Evolutionary conservation across 768 basidiomycete species (phyloP).

Genomic region (Astraeus odoratus): DNA sequence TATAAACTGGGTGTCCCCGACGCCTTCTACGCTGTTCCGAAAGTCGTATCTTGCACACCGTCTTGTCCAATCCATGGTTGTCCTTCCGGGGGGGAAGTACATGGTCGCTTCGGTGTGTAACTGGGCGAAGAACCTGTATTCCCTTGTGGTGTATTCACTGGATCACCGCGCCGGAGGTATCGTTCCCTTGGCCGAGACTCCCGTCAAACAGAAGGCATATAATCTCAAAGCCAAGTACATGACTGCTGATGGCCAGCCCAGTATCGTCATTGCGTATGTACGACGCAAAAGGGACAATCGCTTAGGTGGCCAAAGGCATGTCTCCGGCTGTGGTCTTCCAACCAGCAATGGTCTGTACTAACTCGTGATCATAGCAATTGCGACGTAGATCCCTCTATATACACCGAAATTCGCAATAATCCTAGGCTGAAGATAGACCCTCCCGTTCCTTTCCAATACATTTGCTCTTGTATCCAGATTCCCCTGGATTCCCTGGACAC

Average conservation of each 20-base stretch:
- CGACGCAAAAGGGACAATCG: conserved; percentile 29
- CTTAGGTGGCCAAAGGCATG: conserved; percentile 13
- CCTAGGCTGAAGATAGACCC: conserved; percentile 35
- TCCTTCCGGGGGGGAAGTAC: conserved; percentile 64
- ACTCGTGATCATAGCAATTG: conserved; percentile 9
- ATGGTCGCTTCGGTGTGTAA: conserved; percentile 56
- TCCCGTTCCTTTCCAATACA: conserved; percentile 36
- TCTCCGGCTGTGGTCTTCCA: neutral
- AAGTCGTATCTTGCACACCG: conserved; percentile 24
- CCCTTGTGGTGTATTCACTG: conserved; percentile 46
- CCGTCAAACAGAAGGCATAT: conserved; percentile 46
- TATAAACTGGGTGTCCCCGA: conserved; percentile 46
- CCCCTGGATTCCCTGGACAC: conserved; percentile 38
- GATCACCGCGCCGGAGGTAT: conserved; percentile 42
- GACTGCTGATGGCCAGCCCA: conserved; percentile 34
- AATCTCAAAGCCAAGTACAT: conserved; percentile 57
- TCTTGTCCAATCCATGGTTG: conserved; percentile 44
- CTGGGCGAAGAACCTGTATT: conserved; percentile 36
- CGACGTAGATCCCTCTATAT: conserved; percentile 23
- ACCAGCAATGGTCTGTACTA: neutral
- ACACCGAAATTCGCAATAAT: conserved; percentile 26
- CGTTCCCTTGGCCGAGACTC: conserved; percentile 42
- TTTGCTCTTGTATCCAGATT: conserved; percentile 37
- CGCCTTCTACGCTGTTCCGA: conserved; percentile 26
- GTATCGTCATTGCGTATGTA: conserved; percentile 52